phyloP scores from a whole-genome alignment of 2,329 filamentous ascomycete genomes.

The Passalora sequoiae region DNA sequence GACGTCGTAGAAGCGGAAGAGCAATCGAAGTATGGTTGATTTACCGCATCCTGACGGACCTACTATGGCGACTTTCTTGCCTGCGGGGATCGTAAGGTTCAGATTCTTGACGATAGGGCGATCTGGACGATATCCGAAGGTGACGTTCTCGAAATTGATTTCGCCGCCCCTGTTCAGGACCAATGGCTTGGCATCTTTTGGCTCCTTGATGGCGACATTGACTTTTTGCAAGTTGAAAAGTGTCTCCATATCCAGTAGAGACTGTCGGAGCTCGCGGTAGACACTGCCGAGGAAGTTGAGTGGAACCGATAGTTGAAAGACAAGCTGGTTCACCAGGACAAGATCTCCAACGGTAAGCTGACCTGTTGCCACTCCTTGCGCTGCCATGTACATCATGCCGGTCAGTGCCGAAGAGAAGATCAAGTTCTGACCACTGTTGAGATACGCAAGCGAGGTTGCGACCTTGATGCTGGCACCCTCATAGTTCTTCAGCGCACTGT shows the following conservation, averaged over 20 bases:
- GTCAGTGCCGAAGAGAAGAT: slow-evolving; percentile 94
- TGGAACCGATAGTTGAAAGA: slow-evolving; percentile 94
- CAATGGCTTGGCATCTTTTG: slow-evolving; percentile 67
- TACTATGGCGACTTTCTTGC: slow-evolving; percentile 92
- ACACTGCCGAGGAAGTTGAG: slow-evolving; percentile 98
- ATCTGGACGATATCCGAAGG: slow-evolving; percentile 84
- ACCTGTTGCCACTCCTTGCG: slow-evolving; percentile 78
- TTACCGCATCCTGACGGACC: slow-evolving; percentile 95
- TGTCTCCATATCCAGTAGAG: slow-evolving; percentile 95
- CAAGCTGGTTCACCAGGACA: slow-evolving; percentile 97
- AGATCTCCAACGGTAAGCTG: slow-evolving; percentile 86
- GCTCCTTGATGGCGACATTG: slow-evolving; percentile 79
- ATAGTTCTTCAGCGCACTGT: slow-evolving; percentile 77
- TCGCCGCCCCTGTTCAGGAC: slow-evolving; percentile 71
- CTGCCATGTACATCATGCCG: slow-evolving; percentile 96
- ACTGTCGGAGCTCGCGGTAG: slow-evolving; percentile 91
- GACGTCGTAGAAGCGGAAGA: slow-evolving; percentile 93
- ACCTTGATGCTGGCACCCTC: slow-evolving; percentile 96
- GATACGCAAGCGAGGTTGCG: slow-evolving; percentile 82
- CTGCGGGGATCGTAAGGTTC: slow-evolving; percentile 82
- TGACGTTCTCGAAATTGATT: slow-evolving; percentile 91
- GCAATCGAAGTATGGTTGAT: slow-evolving; percentile 80
- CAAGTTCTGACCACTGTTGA: slow-evolving; percentile 93
- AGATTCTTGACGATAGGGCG: slow-evolving; percentile 82
- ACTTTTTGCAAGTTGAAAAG: slow-evolving; percentile 97